These are phyloP conservation scores for Vachellia collinsii DNA, from an alignment of 306 rosid genomes.

Conservation along the genomic window DNA sequence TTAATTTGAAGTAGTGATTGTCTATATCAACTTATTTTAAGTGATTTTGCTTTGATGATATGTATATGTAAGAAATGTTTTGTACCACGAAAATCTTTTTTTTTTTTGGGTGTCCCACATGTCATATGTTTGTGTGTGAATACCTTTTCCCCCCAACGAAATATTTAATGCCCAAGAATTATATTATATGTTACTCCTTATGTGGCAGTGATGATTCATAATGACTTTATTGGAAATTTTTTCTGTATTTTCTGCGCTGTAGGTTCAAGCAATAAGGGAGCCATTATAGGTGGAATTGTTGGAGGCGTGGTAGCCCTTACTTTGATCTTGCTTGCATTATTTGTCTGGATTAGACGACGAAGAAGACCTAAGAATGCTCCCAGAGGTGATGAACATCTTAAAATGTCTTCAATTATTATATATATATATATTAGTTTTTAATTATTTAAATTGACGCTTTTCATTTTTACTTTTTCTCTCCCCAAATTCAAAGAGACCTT, in stretches of 20 bases:
- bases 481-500: background rate
- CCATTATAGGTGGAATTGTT: background rate
- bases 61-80: no score
- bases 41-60: no score
- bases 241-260: background rate
- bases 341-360: background rate
- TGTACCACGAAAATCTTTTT: no score
- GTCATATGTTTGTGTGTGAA: background rate
- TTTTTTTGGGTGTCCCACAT: no score
- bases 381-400: background rate
- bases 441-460: background rate
- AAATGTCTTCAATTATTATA: background rate
- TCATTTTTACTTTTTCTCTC: background rate
- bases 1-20: no score
- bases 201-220: background rate
- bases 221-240: background rate
- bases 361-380: background rate
- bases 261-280: constrained; percentile 1
- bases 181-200: background rate
- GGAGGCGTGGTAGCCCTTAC: background rate
- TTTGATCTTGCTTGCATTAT: background rate
- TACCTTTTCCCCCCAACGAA: background rate
- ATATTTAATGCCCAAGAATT: background rate
- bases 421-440: background rate
- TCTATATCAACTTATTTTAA: no score